Percentiles rank a stretch among this genome's conserved stretches.
phyloP scores from a whole-genome alignment of 306 rosid genomes.

The Trichosanthes cucumerina region DNA sequence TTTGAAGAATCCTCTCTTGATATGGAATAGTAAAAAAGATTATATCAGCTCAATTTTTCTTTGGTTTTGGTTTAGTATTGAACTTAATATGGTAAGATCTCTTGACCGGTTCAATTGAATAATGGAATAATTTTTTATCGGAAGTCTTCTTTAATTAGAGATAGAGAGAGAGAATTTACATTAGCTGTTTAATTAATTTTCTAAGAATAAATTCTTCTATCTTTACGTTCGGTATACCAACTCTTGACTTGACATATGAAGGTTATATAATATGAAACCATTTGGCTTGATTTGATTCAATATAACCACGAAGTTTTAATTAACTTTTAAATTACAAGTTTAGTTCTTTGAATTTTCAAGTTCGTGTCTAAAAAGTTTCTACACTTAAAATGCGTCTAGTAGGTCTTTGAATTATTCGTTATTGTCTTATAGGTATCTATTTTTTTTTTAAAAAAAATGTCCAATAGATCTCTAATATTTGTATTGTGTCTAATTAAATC shows the following conservation, averaged over 20 bases:
- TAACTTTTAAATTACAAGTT: too few relatives aligned
- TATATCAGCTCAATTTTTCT: not conserved
- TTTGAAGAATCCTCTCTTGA: not conserved
- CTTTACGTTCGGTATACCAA: constrained; percentile 1
- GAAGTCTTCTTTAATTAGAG: not conserved
- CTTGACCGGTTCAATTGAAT: not conserved
- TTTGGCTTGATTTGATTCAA: not conserved
- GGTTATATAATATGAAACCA: not conserved
- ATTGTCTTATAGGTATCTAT: too few relatives aligned
- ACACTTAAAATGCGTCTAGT: not conserved
- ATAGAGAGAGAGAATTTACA: not conserved
- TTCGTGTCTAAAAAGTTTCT: not conserved
- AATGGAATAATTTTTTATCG: not conserved
- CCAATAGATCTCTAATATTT: too few relatives aligned
- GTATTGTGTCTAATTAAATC: not conserved
- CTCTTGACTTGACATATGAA: not conserved
- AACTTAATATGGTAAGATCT: not conserved
- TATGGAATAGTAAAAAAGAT: not conserved
- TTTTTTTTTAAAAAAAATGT: too few relatives aligned
- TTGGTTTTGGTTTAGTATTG: not conserved
- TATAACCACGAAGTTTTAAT: not conserved
- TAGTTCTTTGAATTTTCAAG: too few relatives aligned
- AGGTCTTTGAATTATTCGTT: too few relatives aligned
- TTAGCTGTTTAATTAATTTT: not conserved
- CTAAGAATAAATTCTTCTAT: not conserved